Evolutionary conservation across 768 basidiomycete genomes (phyloP).

Genomic region (Leucocoprinus birnbaumii): DNA sequence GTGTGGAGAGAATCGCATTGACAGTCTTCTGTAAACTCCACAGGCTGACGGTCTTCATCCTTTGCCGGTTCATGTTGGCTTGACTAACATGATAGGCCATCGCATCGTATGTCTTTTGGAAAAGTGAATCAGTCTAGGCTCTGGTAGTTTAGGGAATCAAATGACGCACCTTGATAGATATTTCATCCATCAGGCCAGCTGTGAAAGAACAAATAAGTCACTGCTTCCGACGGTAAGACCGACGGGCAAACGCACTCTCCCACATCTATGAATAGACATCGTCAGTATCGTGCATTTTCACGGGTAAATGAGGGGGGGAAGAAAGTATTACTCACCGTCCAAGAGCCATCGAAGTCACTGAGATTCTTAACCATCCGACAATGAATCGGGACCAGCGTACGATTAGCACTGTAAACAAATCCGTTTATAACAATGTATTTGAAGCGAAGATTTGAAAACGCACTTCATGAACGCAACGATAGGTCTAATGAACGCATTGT

Average conservation of each 20-base stretch:
- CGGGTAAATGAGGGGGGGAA: not conserved
- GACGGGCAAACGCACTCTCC: conserved; percentile 66
- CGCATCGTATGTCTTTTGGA: conserved; percentile 80
- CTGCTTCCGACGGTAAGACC: not conserved
- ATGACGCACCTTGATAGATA: conserved; percentile 70
- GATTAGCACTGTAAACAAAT: conserved; percentile 66
- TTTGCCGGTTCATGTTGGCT: conserved; percentile 78
- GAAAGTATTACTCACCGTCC: conserved; percentile 67
- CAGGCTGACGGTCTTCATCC: conserved; percentile 85
- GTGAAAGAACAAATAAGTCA: conserved; percentile 18
- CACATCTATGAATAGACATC: conserved; percentile 61
- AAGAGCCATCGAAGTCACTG: conserved; percentile 90
- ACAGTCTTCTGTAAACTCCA: conserved; percentile 97
- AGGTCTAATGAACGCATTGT: conserved; percentile 88
- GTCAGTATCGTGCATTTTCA: no score
- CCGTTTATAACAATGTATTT: not conserved
- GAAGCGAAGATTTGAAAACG: conserved; percentile 23
- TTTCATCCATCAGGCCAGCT: conserved; percentile 92
- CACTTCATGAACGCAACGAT: conserved; percentile 99
- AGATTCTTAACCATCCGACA: conserved; percentile 85
- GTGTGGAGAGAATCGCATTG: conserved; percentile 75
- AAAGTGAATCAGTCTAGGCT: conserved; percentile 4
- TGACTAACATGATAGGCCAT: conserved; percentile 94
- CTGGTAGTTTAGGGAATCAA: not conserved
- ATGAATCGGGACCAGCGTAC: conserved; percentile 91